phyloP scores from a whole-genome alignment of 345 rosid species.

The Gossypium arboreum region DNA sequence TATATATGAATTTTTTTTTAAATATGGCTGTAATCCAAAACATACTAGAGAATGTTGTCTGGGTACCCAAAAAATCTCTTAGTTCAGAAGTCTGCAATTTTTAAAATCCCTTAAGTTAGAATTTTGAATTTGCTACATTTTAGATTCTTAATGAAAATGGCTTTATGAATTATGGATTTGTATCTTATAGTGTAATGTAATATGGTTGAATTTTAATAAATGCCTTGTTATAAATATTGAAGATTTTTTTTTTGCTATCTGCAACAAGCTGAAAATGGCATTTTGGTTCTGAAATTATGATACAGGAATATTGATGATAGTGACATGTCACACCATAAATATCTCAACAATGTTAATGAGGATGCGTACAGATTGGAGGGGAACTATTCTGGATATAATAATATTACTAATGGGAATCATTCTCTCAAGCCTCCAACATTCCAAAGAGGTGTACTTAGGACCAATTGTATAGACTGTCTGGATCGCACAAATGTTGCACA shows the following conservation, averaged over 20 bases:
- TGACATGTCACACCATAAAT: conserved; percentile 30
- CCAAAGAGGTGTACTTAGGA: conserved; percentile 90
- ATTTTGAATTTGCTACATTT: conserved; percentile 1
- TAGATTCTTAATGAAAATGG: conserved; percentile 4
- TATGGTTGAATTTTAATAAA: neutral
- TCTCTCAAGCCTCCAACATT: conserved; percentile 49
- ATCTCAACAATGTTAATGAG: conserved; percentile 41
- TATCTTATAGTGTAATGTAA: conserved; percentile 4
- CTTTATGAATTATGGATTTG: conserved; percentile 7
- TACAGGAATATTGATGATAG: conserved; percentile 49
- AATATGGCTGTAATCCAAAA: neutral
- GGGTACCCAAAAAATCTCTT: neutral
- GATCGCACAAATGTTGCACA: conserved; percentile 99
- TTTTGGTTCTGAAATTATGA: conserved; percentile 25
- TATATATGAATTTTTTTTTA: neutral
- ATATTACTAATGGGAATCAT: conserved; percentile 46
- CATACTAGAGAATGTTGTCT: neutral
- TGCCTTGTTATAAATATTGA: neutral
- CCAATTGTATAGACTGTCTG: conserved; percentile 97
- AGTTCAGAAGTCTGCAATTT: neutral
- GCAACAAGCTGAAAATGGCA: conserved; percentile 8
- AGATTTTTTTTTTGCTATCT: neutral
- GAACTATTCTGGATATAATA: conserved; percentile 36
- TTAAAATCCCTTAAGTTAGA: neutral
- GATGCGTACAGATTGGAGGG: conserved; percentile 41